Evolutionary conservation across 495 filamentous ascomycete species (phyloP), one percentile per base, ranked within the genome.

Genomic region (Aspergillus avenaceus): DNA sequence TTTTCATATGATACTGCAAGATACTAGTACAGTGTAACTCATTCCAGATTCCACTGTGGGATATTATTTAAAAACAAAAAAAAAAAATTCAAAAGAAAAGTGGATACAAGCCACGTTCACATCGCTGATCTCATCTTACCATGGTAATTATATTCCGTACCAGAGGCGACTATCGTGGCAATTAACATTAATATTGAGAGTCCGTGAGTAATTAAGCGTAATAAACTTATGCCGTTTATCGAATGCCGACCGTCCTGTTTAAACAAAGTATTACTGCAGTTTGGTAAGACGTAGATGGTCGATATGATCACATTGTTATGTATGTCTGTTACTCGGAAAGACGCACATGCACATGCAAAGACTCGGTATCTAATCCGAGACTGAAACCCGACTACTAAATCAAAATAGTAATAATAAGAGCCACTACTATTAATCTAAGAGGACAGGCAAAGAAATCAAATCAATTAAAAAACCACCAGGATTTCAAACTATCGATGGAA

Each of bases 91-190:
- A 31, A 12, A 12, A 31, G 6, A 45, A 45, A 31, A 45, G 42
- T 45, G 42, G 42, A 45, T 25, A 14, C 31, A 24, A 45, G 42
- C 42, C 42, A 45, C 42, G 42, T 45, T 45, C 26, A 16, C 41
- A 19, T 31, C 26, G 42, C 26, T 26, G 41, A 45, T 45, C 41
- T 45, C 26, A 19, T 31, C 26, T 9, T 45, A 5, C 42, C 8
- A 21, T 45, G 22, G n/a, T 8, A 31, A 18, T 11, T n/a, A 26
- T 16, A 2, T 25, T 12, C 42, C 21, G 42, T 11, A n/a, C 36
- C 14, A 16, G 34, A 37, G 34, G n/a, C n/a, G n/a, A n/a, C n/a
- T n/a, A n/a, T n/a, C n/a, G n/a, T n/a, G n/a, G n/a, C n/a, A n/a
- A n/a, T 38, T 38, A 18, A 18, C 34, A 38, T 38, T 38, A 38